Conservation (phyloP, 108 stramenopile genomes). For the Asterionellopsis glacialis region DNA sequence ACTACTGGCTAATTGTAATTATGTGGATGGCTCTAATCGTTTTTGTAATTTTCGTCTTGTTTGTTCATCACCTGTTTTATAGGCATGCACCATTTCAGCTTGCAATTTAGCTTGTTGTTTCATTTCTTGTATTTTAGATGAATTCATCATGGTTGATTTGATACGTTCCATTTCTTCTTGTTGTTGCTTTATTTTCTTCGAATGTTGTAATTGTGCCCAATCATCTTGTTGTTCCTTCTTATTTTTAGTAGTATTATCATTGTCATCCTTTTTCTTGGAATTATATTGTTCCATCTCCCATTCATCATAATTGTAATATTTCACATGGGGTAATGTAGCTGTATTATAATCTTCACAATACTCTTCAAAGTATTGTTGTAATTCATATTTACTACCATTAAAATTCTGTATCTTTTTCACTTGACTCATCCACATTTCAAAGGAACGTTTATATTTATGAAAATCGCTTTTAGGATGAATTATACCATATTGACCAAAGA, state of each 20-base stretch:
- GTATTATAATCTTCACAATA: conserved; percentile 97
- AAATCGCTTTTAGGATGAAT: conserved; percentile 65
- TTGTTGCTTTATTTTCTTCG: conserved; percentile 31
- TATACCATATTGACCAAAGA: conserved; percentile 91
- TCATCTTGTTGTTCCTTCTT: conserved; percentile 35
- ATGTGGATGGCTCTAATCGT: conserved; percentile 47
- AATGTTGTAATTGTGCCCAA: conserved; percentile 32
- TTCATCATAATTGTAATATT: conserved; percentile 93
- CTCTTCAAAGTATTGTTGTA: conserved; percentile 82
- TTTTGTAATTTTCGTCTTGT: conserved; percentile 59
- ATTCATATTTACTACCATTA: conserved; percentile 84
- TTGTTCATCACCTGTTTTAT: conserved; percentile 72
- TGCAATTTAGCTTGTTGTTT: conserved; percentile 64
- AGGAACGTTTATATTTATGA: conserved; percentile 58
- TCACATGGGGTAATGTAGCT: conserved; percentile 87
- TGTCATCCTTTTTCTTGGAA: conserved; percentile 30
- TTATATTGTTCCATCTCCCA: conserved; percentile 95
- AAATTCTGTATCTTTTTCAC: conserved; percentile 72
- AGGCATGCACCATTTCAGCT: conserved; percentile 79
- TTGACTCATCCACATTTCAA: conserved; percentile 90
- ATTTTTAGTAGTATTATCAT: no score
- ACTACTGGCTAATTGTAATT: no score
- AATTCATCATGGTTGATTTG: conserved; percentile 47
- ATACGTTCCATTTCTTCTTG: conserved; percentile 36
- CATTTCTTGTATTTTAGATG: conserved; percentile 73